phyloP scores from a whole-genome alignment of 1,139 yeast genomes.

The Yamadazyma spencermartinsiae region DNA sequence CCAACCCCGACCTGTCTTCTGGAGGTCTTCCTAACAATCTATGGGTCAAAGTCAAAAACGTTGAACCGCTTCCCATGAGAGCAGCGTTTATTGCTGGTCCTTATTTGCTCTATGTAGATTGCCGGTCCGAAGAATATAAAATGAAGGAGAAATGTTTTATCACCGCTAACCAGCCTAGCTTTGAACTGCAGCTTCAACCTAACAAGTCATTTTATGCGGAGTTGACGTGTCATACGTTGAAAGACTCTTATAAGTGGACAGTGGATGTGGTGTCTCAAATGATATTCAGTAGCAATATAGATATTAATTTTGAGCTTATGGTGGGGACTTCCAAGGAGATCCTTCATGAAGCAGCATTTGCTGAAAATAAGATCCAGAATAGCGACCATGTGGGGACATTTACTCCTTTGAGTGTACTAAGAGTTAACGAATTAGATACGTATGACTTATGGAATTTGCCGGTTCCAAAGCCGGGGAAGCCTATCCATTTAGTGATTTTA shows the following conservation, averaged over 20 bases:
- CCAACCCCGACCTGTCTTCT: conserved; percentile 16
- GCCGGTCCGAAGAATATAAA: conserved; percentile 63
- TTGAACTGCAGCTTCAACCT: conserved; percentile 67
- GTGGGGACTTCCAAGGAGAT: conserved; percentile 53
- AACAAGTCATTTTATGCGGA: conserved; percentile 58
- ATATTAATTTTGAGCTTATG: conserved; percentile 66
- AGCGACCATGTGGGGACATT: conserved; percentile 33
- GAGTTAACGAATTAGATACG: conserved; percentile 59
- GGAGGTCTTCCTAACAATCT: conserved; percentile 21
- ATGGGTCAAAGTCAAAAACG: conserved; percentile 72
- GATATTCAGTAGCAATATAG: conserved; percentile 69
- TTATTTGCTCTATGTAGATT: conserved; percentile 81
- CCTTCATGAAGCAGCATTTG: conserved; percentile 36
- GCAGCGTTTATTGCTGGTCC: conserved; percentile 95
- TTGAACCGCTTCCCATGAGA: conserved; percentile 70
- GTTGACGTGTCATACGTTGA: conserved; percentile 39
- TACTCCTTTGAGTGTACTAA: conserved; percentile 19
- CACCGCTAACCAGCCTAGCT: conserved; percentile 69
- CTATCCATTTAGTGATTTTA: conserved; percentile 71
- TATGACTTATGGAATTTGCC: conserved; percentile 72
- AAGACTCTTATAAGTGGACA: conserved; percentile 63
- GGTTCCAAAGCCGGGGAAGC: conserved; percentile 44
- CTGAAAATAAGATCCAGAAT: conserved; percentile 28
- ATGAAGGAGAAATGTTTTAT: conserved; percentile 53
- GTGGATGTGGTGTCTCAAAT: conserved; percentile 87